phyloP scores from a whole-genome alignment of 805 yeast genomes.

The Lipomyces sp. region DNA sequence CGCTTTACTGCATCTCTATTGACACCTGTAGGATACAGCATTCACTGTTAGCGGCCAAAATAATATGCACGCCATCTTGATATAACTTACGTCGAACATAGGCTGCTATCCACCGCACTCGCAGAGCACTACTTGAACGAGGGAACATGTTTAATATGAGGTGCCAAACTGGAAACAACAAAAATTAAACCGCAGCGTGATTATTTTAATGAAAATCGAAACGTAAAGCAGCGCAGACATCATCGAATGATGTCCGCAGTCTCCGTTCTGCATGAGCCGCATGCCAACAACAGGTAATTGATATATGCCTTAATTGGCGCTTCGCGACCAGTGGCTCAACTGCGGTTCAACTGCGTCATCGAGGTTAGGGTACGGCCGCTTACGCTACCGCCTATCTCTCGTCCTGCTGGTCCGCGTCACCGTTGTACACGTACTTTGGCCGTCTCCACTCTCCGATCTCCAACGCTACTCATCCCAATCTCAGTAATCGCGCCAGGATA shows the following conservation, averaged over 20 bases:
- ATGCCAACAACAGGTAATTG: background rate
- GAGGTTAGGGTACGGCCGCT: background rate
- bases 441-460: background rate
- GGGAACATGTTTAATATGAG: background rate
- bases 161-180: too few species aligned
- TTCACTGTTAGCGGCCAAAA: background rate
- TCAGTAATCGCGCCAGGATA: background rate
- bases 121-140: background rate
- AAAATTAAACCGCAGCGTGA: too few species aligned
- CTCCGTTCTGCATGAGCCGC: background rate
- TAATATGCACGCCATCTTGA: background rate
- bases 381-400: constrained; percentile 3
- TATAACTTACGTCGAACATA: background rate
- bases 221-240: too few species aligned
- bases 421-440: background rate
- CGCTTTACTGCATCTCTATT: background rate
- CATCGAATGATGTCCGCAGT: too few species aligned
- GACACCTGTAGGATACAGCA: background rate
- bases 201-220: too few species aligned
- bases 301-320: background rate
- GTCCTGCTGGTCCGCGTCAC: constrained; percentile 1
- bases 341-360: background rate
- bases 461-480: background rate
- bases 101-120: background rate
- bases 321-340: background rate